Base-by-base conservation (phyloP, 768 basidiomycete species). In the Polyporus arcularius region DNA sequence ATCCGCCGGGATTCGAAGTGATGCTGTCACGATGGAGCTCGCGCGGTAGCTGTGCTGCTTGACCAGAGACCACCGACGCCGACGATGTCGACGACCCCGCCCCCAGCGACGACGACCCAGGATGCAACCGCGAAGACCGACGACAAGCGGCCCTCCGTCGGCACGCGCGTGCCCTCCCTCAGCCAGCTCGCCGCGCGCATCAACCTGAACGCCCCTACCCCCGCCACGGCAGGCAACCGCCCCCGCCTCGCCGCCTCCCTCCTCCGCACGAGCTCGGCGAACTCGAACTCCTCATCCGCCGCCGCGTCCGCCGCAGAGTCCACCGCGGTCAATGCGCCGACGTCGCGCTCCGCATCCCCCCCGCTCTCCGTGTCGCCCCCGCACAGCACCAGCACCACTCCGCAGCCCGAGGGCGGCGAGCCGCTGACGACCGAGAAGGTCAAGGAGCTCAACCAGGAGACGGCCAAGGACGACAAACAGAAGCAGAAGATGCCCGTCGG, bases 121-220 rank as follows among this genome's bases (percentile, higher is more conserved):
- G 74, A 12, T 61, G 73, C 11, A 69, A 74, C 15, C 62, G 74
- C 60, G 72, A 76, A 52, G 74, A 68, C 76, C 48, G 79, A 77
- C 64, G 70, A 77, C 21, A 79, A 80, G 50, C 71, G 76, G 16
- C 57, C 74, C n/a, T 53, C 65, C 6, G 21, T 74, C 6, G 66
- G 66, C 30, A 30, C 68, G 30, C 84, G 89, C 26, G 77, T 86
- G 16, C 90, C 90, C 0, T 91, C 91, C 7, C 80, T 93, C 14
- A 89, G 90, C 75, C 89, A 92, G 73, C 85, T 93, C 56, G 91
- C 89, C 2, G 90, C 90, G 5, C 85, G 89, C 51, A 89, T 92
- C 71, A 84, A 79, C 67, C 75, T 80, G 53, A 84, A 76, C 49
- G 65, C 68, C 18, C 59, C 72, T n/a, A 67, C 76, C 14, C 60